A percentile compares a stretch with the other conserved stretches of the same genome.
These are phyloP conservation scores for Echinosophora koreensis DNA, from an alignment of 306 rosid genomes.

Conservation along the genomic window DNA sequence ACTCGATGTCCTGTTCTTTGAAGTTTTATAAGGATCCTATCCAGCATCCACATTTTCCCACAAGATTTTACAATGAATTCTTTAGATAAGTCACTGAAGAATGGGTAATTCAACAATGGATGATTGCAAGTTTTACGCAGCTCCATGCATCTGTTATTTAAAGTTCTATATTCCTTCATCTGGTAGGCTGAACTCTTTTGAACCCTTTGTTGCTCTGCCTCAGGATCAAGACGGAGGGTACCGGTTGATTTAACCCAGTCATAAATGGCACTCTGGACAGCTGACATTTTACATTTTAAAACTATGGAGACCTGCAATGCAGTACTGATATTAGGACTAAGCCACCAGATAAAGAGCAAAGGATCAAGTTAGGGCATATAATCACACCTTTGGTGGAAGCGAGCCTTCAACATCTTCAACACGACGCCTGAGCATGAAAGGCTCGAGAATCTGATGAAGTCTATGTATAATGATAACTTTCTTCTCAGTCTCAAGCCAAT, in stretches of 20 bases:
- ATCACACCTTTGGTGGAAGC: constrained; percentile 87
- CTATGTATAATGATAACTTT: constrained; percentile 95
- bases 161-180: constrained; percentile 83
- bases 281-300: constrained; percentile 91
- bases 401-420: constrained; percentile 99
- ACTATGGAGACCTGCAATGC: constrained; percentile 87
- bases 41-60: constrained; percentile 97
- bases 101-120: constrained; percentile 94
- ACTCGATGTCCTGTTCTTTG: constrained; percentile 96
- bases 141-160: constrained; percentile 98
- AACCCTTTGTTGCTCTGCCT: constrained; percentile 83
- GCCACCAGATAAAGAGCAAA: constrained; percentile 39
- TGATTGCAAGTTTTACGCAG: constrained; percentile 98
- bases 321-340: constrained; percentile 45
- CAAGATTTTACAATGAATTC: constrained; percentile 91
- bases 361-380: constrained; percentile 38
- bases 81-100: constrained; percentile 83
- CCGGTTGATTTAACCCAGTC: constrained; percentile 99
- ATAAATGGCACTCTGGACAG: constrained; percentile 91
- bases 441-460: constrained; percentile 99
- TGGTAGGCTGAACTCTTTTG: constrained; percentile 80
- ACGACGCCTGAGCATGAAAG: constrained; percentile 99
- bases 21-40: constrained; percentile 92
- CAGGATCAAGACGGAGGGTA: constrained; percentile 98
- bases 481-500: constrained; percentile 99